These are phyloP conservation scores for Microbotryomycetes sp. DNA, from an alignment of 1,284 basidiomycete genomes.

Conservation along the genomic window DNA sequence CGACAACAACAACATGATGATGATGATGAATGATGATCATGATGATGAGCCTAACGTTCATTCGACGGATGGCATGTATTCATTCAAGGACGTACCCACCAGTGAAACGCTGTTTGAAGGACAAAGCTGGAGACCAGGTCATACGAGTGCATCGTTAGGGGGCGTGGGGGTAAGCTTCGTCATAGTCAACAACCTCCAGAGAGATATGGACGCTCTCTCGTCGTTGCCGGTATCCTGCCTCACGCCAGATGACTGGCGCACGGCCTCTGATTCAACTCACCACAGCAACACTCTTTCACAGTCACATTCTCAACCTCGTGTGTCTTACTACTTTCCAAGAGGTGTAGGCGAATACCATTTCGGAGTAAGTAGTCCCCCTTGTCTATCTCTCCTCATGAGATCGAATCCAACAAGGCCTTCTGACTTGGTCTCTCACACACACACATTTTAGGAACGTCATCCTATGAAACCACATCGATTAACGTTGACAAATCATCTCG, in stretches of 20 bases:
- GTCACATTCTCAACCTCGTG: constrained; percentile 42
- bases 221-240: no score
- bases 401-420: not conserved
- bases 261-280: no score
- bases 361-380: constrained; percentile 56
- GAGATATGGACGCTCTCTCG: no score
- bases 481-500: constrained; percentile 89
- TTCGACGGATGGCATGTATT: not conserved
- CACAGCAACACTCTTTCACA: constrained; percentile 1
- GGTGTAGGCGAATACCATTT: constrained; percentile 93
- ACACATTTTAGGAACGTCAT: constrained; percentile 69
- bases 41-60: no score
- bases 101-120: not conserved
- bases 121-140: not conserved
- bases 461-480: constrained; percentile 97
- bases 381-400: not conserved
- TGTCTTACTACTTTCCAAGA: constrained; percentile 92
- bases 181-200: no score
- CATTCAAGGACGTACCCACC: not conserved
- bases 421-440: not conserved
- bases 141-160: not conserved
- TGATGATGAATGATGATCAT: not conserved
- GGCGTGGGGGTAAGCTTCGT: not conserved
- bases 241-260: no score
- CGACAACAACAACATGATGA: not conserved